phyloP scores from a whole-genome alignment of 345 rosid genomes.

The Brassica nigra region DNA sequence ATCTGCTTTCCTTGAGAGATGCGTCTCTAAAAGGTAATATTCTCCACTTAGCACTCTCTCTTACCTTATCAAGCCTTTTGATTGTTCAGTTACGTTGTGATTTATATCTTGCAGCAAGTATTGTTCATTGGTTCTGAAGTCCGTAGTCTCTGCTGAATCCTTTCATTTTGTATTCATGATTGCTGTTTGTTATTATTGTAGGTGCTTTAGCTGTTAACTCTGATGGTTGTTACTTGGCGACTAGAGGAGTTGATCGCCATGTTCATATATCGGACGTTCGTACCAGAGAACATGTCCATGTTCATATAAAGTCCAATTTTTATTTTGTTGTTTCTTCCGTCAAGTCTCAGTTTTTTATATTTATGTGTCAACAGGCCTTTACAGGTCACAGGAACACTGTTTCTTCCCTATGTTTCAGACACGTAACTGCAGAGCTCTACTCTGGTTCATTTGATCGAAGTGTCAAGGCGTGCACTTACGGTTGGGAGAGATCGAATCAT shows the following conservation, averaged over 20 bases:
- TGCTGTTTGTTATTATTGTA: not conserved
- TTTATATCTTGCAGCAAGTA: constrained; percentile 62
- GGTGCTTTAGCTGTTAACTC: constrained; percentile 78
- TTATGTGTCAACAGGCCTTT: constrained; percentile 68
- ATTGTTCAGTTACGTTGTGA: constrained; percentile 9
- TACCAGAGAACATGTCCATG: too few relatives aligned
- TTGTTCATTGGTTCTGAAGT: constrained; percentile 51
- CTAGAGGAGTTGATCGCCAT: constrained; percentile 93
- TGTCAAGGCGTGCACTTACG: constrained; percentile 70
- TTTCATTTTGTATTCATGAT: too few relatives aligned
- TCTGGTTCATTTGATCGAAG: constrained; percentile 95
- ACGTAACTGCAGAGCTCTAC: constrained; percentile 80
- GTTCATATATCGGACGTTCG: constrained; percentile 47
- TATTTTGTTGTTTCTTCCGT: not conserved
- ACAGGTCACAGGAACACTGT: constrained; percentile 88
- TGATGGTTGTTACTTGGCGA: constrained; percentile 91
- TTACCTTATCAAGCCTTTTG: not conserved
- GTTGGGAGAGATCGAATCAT: constrained; percentile 84
- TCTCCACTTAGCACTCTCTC: not conserved
- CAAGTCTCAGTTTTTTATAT: constrained; percentile 3
- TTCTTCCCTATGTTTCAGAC: constrained; percentile 83
- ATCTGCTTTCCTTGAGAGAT: constrained; percentile 66
- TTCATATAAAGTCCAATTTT: not conserved
- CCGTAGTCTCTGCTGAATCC: too few relatives aligned
- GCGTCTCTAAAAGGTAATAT: constrained; percentile 60